Evolutionary conservation across 768 basidiomycete genomes (phyloP), one percentile per base, ranked within the genome.

Genomic region (Arthromyces matolae): DNA sequence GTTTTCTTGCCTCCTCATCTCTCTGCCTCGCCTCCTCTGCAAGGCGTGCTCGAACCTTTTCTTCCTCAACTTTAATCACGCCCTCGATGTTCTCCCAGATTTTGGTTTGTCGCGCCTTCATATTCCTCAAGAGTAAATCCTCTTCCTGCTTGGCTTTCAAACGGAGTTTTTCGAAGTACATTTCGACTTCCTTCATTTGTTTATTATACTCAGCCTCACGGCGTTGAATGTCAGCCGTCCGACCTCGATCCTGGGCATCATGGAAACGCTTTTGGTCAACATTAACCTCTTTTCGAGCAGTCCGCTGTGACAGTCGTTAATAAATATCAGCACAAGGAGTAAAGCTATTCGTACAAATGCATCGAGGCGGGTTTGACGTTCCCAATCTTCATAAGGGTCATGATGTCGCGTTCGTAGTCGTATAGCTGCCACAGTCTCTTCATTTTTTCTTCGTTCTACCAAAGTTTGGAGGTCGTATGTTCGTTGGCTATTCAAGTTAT

Each of bases 21-120:
- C 63, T 62, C 23, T 56, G 64, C 60, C 68, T 77, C 47, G 76
- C 68, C 62, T 88, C 85, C 18, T 74, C 80, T 48, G 83, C 84
- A 31, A 81, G 55, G 47, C 61, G 69, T 50, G 62, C 70, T 8
- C 71, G 72, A 18, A 76, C 63, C 49, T 79, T 83, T 23, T 80
- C 82, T 51, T 86, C 82, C 58, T 88, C 84, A 3, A 65, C 24
- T 56, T 76, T 76, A 51, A 89, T 89, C 6, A 73, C 80, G 2
- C 51, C 60, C 62, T 89, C 84, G 43, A 87, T 78, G 4, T 81
- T 71, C 22, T 79, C 71, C 69, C 80, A 81, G 29, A 80, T 65
- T 41, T 58, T 56, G 51, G 70, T 74, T 34, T 83, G 79, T 36
- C 82, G 78, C 49, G 72, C 73, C 32, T 72, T 73, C 78, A 78